Base-by-base conservation (phyloP, 805 yeast species). In the Wickerhamomyces sydowiorum region DNA sequence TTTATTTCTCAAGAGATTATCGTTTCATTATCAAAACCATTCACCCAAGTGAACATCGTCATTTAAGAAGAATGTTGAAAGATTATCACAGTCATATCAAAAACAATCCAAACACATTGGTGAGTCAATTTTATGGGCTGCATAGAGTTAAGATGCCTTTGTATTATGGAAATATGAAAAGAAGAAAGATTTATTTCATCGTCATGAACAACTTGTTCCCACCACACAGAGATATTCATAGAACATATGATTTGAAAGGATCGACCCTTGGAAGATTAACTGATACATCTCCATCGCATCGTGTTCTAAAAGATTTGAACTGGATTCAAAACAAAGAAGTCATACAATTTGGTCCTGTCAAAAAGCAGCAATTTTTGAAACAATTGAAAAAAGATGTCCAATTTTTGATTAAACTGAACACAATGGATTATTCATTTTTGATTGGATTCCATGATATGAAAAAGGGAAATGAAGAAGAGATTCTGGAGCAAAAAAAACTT, bases 201-300 rank as follows among this genome's bases (percentile, higher is more conserved):
- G 96, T 93, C 27, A 93, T 93, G 99, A 93, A 93, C 69, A 93
- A 93, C 57, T 72, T 93, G 38, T 93, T 95, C 65, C 98, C 99
- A 0, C 95, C 97, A 7, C 87, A 86, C 56, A 72, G 89, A 38
- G 93, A 86, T 48, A 81, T 91, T 42, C 95, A 89, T 60, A 66
- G 75, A 33, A 86, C 89, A 33, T 93, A 78, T 62, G 99, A 93
- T 60, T 73, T 93, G 60, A 93, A 93, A 60, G 99, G 99, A 1
- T 88, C 96, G 0, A 78, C 95, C 0, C 73, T 85, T 70, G 96
- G 97, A 3, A 72, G 95, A 51, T 65, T 62, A 48, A 88, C 83
- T 0, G 62, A 43, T 46, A 51, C 27, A 49, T 55, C 44, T 53
- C 60, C 57, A n/a, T 46, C 51, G 10, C 61, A 59, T 24, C 62